Percentiles rank a stretch among this genome's conserved stretches.
Evolutionary conservation across 192 early-diverging fungal species (phyloP).

Genomic region (Podila epigama): DNA sequence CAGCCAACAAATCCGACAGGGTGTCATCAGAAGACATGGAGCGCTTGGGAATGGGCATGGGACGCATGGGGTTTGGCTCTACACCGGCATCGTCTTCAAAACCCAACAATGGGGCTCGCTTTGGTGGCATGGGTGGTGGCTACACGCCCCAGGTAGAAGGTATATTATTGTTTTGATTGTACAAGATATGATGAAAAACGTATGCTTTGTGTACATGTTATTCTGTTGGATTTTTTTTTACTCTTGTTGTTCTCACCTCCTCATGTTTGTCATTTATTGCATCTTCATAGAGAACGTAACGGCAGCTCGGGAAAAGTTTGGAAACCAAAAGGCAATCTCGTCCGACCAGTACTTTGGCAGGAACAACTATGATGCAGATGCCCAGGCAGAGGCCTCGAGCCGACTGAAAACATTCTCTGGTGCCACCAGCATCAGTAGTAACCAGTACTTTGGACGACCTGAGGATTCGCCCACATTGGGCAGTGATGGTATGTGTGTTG

Average conservation of each 20-base stretch:
- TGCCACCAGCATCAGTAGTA: conserved; percentile 80
- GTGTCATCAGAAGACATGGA: conserved; percentile 58
- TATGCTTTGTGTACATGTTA: not conserved
- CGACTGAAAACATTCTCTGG: conserved; percentile 72
- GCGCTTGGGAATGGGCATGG: conserved; percentile 73
- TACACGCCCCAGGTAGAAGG: conserved; percentile 46
- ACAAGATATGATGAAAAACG: not conserved
- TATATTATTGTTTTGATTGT: not conserved
- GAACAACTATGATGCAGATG: conserved; percentile 67
- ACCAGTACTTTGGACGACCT: conserved; percentile 84
- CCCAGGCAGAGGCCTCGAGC: conserved; percentile 58
- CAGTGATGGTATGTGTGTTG: conserved; percentile 18
- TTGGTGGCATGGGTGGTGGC: conserved; percentile 30
- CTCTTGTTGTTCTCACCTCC: not conserved
- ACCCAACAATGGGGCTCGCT: conserved; percentile 9
- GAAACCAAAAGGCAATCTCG: conserved; percentile 86
- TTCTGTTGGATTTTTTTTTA: not conserved
- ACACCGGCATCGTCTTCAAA: conserved; percentile 13
- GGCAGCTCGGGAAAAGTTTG: conserved; percentile 79
- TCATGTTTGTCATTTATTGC: not conserved
- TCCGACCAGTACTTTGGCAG: conserved; percentile 94
- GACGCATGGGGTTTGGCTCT: conserved; percentile 67
- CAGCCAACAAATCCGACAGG: conserved; percentile 23
- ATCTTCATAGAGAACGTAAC: conserved; percentile 40
- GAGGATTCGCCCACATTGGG: conserved; percentile 55